phyloP scores from a whole-genome alignment of 1,284 basidiomycete species.

The Ganoderma multipileum region DNA sequence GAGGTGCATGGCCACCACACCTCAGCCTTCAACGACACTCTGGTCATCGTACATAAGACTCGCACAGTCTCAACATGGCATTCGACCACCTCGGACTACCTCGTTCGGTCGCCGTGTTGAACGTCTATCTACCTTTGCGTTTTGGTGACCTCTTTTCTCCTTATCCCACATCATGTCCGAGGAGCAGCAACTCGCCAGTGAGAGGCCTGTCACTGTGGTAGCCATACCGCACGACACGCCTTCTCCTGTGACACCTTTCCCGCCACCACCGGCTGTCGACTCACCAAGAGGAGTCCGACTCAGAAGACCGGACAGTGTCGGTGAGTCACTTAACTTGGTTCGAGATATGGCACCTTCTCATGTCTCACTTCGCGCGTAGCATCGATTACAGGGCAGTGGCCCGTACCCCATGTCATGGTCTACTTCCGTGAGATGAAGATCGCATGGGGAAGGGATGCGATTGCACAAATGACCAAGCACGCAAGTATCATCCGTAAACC shows the following conservation, averaged over 20 bases:
- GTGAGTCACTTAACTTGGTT: neutral
- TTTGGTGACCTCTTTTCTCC: neutral
- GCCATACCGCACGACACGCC: slow-evolving; percentile 1
- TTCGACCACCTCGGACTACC: neutral
- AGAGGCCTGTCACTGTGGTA: slow-evolving; percentile 2
- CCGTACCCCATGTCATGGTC: slow-evolving; percentile 22
- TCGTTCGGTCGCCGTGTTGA: neutral
- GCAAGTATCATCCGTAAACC: neutral
- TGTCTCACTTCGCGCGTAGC: neutral
- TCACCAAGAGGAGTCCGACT: neutral
- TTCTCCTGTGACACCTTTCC: neutral
- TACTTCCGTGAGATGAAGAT: slow-evolving; percentile 19
- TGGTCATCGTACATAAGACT: neutral
- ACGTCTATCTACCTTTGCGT: neutral
- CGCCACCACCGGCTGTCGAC: neutral
- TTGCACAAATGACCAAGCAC: slow-evolving; percentile 9
- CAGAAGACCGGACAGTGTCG: neutral
- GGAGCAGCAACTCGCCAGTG: neutral
- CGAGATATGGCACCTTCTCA: neutral
- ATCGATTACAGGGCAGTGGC: slow-evolving; percentile 14
- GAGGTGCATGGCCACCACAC: neutral
- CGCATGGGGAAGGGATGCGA: slow-evolving; percentile 21
- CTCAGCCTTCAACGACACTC: neutral
- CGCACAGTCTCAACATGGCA: neutral
- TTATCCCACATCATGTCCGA: neutral